These are phyloP conservation scores for Penicillium malachiteum DNA, from an alignment of 495 filamentous ascomycete genomes.

Conservation along the genomic window DNA sequence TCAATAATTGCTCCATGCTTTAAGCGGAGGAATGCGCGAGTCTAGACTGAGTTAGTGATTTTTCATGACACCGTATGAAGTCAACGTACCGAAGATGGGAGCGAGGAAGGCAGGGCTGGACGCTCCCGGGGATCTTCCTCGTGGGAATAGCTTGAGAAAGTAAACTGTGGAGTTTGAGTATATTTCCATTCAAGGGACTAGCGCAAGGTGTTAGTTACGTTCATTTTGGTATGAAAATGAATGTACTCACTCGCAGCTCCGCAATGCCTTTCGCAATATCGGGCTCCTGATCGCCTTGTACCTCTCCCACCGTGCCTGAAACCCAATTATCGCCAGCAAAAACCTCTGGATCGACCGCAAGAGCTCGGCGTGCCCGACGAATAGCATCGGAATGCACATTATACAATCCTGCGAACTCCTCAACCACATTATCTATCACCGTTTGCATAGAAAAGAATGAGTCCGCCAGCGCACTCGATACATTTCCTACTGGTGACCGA, in stretches of 20 bases:
- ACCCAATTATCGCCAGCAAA: conserved; percentile 44
- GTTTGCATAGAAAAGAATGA: conserved; percentile 39
- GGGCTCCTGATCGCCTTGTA: conserved; percentile 39
- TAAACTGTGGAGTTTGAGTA: conserved; percentile 82
- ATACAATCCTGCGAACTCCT: conserved; percentile 36
- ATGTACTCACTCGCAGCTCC: conserved; percentile 57
- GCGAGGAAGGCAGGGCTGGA: conserved; percentile 42
- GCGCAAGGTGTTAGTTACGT: conserved; percentile 1
- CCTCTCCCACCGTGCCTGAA: conserved; percentile 48
- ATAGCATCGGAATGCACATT: conserved; percentile 29
- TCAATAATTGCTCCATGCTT: conserved; percentile 47
- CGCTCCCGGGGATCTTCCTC: conserved; percentile 55
- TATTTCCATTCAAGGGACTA: conserved; percentile 77
- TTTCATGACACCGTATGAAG: background rate
- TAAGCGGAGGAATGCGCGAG: conserved; percentile 39
- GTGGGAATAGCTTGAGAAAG: conserved; percentile 58
- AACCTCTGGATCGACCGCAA: conserved; percentile 36
- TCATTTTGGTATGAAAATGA: background rate
- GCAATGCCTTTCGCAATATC: conserved; percentile 57
- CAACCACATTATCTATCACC: conserved; percentile 36
- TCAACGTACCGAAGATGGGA: conserved; percentile 38
- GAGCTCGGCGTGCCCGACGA: conserved; percentile 33
- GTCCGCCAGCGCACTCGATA: conserved; percentile 50
- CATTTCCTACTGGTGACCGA: conserved; percentile 78
- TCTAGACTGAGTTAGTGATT: conserved; percentile 17